Conservation (phyloP, 2,329 filamentous ascomycete genomes). For the Fulvia fulva region DNA sequence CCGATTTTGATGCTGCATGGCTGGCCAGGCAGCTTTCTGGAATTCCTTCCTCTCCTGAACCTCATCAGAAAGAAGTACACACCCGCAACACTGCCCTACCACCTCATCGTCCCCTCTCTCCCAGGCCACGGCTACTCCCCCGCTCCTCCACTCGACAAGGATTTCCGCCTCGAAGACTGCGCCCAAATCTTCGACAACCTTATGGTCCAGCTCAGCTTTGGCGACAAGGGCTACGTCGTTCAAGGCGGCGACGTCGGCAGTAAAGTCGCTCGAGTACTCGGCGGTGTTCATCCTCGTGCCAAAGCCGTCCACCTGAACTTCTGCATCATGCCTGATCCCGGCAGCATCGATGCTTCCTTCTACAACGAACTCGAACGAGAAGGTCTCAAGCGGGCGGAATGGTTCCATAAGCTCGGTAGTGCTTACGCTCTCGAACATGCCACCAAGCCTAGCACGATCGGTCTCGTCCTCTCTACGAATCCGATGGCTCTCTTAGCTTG, state of each 20-base stretch:
- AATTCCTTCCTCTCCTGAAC: slow-evolving; percentile 29
- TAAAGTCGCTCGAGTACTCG: slow-evolving; percentile 38
- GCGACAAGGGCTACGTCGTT: slow-evolving; percentile 28
- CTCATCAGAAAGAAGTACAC: background rate
- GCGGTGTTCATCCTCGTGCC: slow-evolving; percentile 12
- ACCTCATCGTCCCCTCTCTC: slow-evolving; percentile 52
- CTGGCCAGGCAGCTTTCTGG: slow-evolving; percentile 24
- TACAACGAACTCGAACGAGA: background rate
- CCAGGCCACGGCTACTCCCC: slow-evolving; percentile 51
- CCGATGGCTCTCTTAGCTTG: background rate
- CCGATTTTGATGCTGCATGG: slow-evolving; percentile 25
- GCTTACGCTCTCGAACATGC: background rate
- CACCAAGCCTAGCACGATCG: background rate
- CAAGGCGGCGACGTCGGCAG: slow-evolving; percentile 56
- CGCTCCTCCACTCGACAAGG: slow-evolving; percentile 41
- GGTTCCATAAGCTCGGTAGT: background rate
- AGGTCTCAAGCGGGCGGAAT: background rate
- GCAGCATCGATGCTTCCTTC: no score
- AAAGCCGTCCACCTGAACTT: slow-evolving; percentile 25
- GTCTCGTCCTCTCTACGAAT: background rate
- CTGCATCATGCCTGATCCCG: slow-evolving; percentile 6
- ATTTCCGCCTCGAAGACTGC: slow-evolving; percentile 39
- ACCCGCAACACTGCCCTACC: slow-evolving; percentile 45
- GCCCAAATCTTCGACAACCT: slow-evolving; percentile 48
- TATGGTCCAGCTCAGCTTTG: slow-evolving; percentile 37